Evolutionary conservation across 805 yeast species (phyloP).

Genomic region (Cyberlindnera mrakii): DNA sequence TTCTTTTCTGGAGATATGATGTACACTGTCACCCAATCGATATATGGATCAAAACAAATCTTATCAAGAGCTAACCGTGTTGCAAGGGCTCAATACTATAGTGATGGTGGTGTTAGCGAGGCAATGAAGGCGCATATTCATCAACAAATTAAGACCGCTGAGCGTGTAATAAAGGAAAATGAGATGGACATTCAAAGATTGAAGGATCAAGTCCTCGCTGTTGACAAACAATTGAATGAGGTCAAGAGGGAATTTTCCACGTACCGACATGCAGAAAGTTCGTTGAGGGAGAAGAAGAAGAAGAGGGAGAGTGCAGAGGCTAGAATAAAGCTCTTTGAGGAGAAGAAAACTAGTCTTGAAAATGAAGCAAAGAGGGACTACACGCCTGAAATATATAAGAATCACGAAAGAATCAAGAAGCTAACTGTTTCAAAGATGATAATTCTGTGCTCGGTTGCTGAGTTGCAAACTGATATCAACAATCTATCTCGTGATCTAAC

Average conservation of each 20-base stretch:
- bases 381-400: constrained; percentile 29
- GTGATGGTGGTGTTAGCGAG: constrained; percentile 18
- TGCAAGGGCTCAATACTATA: constrained; percentile 8
- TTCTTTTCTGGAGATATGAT: constrained; percentile 55
- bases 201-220: constrained; percentile 1
- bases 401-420: constrained; percentile 25
- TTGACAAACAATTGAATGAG: neutral
- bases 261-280: constrained; percentile 5
- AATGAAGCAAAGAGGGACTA: constrained; percentile 37
- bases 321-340: constrained; percentile 24
- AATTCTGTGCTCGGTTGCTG: constrained; percentile 18
- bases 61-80: constrained; percentile 13
- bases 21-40: constrained; percentile 48
- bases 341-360: constrained; percentile 28
- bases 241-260: neutral
- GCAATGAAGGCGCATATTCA: constrained; percentile 10
- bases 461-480: constrained; percentile 22
- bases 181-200: constrained; percentile 6
- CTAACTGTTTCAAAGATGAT: constrained; percentile 20
- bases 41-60: constrained; percentile 55
- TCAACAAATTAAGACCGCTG: constrained; percentile 11
- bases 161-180: constrained; percentile 6
- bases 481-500: constrained; percentile 22
- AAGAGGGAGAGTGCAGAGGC: constrained; percentile 19
- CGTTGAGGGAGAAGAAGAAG: constrained; percentile 8